These are phyloP conservation scores for Colletotrichum echinochloae DNA, from an alignment of 2,329 filamentous ascomycete genomes.

Conservation along the genomic window DNA sequence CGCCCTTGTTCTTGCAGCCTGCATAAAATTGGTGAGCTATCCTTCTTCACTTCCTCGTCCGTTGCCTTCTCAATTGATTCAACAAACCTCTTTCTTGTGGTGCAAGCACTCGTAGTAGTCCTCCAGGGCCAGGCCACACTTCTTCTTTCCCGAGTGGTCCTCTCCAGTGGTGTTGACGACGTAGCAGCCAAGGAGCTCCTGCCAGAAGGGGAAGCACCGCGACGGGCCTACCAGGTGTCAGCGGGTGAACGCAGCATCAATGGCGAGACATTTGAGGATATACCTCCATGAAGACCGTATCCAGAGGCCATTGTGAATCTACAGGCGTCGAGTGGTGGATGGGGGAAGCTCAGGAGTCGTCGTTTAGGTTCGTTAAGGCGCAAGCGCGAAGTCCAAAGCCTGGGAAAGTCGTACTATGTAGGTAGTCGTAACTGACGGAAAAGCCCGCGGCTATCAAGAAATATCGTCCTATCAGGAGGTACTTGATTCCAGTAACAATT, in stretches of 20 bases:
- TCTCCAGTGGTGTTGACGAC: conserved; percentile 89
- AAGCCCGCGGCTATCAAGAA: conserved; percentile 27
- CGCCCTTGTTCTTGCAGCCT: conserved; percentile 82
- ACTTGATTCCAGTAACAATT: conserved; percentile 24
- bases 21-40: conserved; percentile 37
- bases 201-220: conserved; percentile 99
- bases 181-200: conserved; percentile 98
- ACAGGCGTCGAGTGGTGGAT: conserved; percentile 46
- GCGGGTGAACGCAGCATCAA: conserved; percentile 43
- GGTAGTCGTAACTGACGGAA: conserved; percentile 16
- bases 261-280: background rate
- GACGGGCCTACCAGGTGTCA: conserved; percentile 61
- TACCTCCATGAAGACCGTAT: conserved; percentile 85
- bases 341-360: conserved; percentile 37
- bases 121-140: conserved; percentile 86
- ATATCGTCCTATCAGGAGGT: conserved; percentile 33
- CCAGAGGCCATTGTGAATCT: conserved; percentile 77
- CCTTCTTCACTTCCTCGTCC: background rate
- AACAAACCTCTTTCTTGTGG: conserved; percentile 95
- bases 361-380: conserved; percentile 10
- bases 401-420: conserved; percentile 3
- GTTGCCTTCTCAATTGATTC: conserved; percentile 34
- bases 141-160: conserved; percentile 84
- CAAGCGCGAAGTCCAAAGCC: conserved; percentile 25
- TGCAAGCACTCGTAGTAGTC: conserved; percentile 99